Evolutionary conservation across 371 early-diverging fungal species (phyloP).

Genomic region (Gilbertella persicaria): DNA sequence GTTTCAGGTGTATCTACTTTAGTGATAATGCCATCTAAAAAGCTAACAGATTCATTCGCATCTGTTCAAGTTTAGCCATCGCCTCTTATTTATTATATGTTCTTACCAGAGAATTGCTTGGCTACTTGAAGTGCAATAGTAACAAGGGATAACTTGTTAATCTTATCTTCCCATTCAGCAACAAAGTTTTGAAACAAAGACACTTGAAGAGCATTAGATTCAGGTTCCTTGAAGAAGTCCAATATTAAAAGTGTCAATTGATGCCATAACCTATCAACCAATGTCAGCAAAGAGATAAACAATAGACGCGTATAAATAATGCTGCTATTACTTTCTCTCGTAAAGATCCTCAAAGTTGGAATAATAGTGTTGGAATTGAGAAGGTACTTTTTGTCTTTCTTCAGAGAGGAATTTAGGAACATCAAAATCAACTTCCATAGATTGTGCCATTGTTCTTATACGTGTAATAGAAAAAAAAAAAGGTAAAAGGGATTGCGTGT

Average conservation of each 20-base stretch:
- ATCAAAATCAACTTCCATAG: slow-evolving; percentile 85
- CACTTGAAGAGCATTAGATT: slow-evolving; percentile 76
- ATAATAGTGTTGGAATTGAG: slow-evolving; percentile 72
- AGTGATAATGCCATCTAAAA: slow-evolving; percentile 65
- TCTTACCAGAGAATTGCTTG: slow-evolving; percentile 71
- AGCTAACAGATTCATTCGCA: slow-evolving; percentile 62
- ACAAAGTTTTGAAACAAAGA: slow-evolving; percentile 89
- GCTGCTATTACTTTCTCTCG: slow-evolving; percentile 86
- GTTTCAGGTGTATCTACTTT: slow-evolving; percentile 69
- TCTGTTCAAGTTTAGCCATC: slow-evolving; percentile 38
- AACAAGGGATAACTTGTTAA: slow-evolving; percentile 91
- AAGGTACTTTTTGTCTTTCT: slow-evolving; percentile 70
- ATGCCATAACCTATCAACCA: slow-evolving; percentile 86
- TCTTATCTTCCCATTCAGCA: slow-evolving; percentile 87
- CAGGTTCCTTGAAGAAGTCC: slow-evolving; percentile 77
- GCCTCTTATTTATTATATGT: background rate
- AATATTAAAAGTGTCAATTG: slow-evolving; percentile 86
- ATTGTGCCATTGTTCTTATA: slow-evolving; percentile 37
- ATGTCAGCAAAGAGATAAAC: background rate
- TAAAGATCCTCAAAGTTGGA: slow-evolving; percentile 85
- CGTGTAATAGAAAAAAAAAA: background rate
- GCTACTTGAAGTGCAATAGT: slow-evolving; percentile 78
- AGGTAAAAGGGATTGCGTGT: slow-evolving; percentile 17
- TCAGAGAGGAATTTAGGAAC: slow-evolving; percentile 73
- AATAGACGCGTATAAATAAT: background rate